Base-by-base conservation (phyloP, 768 basidiomycete species). In the Pleurotus pulmonarius region DNA sequence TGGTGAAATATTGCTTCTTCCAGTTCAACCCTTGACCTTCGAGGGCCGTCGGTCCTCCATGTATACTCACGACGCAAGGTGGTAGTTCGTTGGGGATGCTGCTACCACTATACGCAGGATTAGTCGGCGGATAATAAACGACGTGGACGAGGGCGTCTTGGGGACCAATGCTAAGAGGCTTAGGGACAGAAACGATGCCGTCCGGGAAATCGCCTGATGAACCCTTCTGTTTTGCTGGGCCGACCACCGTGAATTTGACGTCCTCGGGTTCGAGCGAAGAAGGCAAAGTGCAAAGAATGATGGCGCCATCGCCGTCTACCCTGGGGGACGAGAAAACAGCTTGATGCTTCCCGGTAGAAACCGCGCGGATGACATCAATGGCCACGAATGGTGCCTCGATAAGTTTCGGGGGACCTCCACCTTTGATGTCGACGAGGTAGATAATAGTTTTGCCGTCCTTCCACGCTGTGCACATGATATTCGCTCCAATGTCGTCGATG, bases 41-140 rank as follows among this genome's bases (percentile, higher is more conserved):
- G 3, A 74, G 66, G 2, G 61, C 62, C 0, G 88, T 91, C 0
- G 92, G 91, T 0, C 90, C 90, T 0, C 91, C 91, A 58, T 92
- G 91, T 4, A 79, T 77, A 37, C 75, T 61, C 11, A 90, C 70
- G 6, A 90, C 74, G 55, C 82, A 83, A 7, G 91, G 91, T 0
- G 91, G 91, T 49, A 74, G 77, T 67, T 88, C 85, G 3, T 74
- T 78, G 0, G 62, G 59, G 5, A 75, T 63, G 43, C 68, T 79
- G 3, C 77, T 71, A 0, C 79, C 85, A 1, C 67, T 62, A 60
- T 85, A 91, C 0, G 71, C 64, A 0, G 86, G 84, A 63, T 90
- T 90, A 49, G 71, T 77, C 0, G 91, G 90, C 0, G 82, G 73
- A 61, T 87, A 88, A 63, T 79, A 88, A 22, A 90, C 73, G 16